Evolutionary conservation across 2,329 filamentous ascomycete genomes (phyloP).

Genomic region (Exophiala sideris): DNA sequence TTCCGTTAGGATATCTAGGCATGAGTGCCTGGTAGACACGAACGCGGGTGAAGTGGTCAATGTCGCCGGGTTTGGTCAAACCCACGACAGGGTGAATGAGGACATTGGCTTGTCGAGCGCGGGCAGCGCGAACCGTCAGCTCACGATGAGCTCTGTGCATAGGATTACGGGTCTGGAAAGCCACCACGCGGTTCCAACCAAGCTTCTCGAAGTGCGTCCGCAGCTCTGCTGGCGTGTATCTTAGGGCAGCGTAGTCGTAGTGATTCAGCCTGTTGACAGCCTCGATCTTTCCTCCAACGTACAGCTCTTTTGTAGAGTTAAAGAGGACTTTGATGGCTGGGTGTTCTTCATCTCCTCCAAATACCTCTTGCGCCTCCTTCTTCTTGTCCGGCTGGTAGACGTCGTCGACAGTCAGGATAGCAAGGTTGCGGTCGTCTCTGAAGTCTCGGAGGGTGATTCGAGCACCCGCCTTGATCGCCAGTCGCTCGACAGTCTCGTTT

Average conservation of each 20-base stretch:
- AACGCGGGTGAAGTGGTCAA: slow-evolving; percentile 99
- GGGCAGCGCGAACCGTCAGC: slow-evolving; percentile 93
- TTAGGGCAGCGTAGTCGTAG: slow-evolving; percentile 96
- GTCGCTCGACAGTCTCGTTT: slow-evolving; percentile 68
- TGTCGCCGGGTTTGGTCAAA: slow-evolving; percentile 97
- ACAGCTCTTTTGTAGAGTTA: slow-evolving; percentile 77
- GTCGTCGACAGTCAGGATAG: slow-evolving; percentile 92
- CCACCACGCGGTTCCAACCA: slow-evolving; percentile 94
- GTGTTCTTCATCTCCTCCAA: slow-evolving; percentile 86
- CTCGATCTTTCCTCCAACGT: slow-evolving; percentile 93
- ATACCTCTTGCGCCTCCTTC: slow-evolving; percentile 89
- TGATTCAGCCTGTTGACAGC: slow-evolving; percentile 93
- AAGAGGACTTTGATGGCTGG: slow-evolving; percentile 89
- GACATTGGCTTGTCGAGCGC: slow-evolving; percentile 94
- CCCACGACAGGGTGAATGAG: slow-evolving; percentile 98
- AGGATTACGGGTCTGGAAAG: slow-evolving; percentile 98
- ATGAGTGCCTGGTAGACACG: slow-evolving; percentile 97
- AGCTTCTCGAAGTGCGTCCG: slow-evolving; percentile 98
- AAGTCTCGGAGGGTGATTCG: slow-evolving; percentile 89
- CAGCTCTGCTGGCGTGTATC: slow-evolving; percentile 94
- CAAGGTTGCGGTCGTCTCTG: slow-evolving; percentile 92
- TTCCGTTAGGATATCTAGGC: slow-evolving; percentile 96
- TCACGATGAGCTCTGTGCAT: slow-evolving; percentile 99
- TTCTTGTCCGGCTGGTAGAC: slow-evolving; percentile 93
- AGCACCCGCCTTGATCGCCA: slow-evolving; percentile 73